Percentiles rank a stretch among this genome's conserved stretches.
Evolutionary conservation across 1,284 basidiomycete genomes (phyloP).

Genomic region (Papiliotrema terrestris): DNA sequence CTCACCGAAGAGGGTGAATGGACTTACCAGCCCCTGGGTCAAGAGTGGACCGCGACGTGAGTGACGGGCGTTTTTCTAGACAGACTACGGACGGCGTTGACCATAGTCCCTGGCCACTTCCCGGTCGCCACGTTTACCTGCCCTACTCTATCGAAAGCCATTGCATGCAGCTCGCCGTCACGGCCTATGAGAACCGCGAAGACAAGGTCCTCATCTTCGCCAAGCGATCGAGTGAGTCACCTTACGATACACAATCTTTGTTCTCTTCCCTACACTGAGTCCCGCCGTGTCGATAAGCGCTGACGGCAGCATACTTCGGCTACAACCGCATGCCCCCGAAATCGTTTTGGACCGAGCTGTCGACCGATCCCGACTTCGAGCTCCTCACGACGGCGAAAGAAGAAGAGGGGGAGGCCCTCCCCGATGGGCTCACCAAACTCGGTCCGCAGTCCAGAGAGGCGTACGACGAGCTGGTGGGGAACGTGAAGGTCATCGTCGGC

Average conservation of each 20-base stretch:
- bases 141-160: conserved; percentile 41
- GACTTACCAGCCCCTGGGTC: conserved; percentile 40
- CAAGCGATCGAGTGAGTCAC: conserved; percentile 33
- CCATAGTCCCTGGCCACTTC: conserved; percentile 39
- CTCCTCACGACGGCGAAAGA: conserved; percentile 30
- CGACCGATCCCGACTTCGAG: conserved; percentile 17
- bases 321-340: conserved; percentile 14
- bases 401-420: conserved; percentile 27
- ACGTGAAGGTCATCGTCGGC: conserved; percentile 36
- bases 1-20: conserved; percentile 30
- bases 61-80: conserved; percentile 8
- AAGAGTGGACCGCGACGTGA: conserved; percentile 39
- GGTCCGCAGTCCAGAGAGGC: conserved; percentile 20
- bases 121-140: conserved; percentile 29
- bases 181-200: conserved; percentile 22
- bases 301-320: conserved; percentile 23
- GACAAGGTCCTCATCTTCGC: conserved; percentile 39
- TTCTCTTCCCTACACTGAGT: background rate
- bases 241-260: too few relatives aligned
- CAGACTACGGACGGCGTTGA: too few relatives aligned
- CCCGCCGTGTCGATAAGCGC: background rate
- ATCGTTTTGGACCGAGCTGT: conserved; percentile 22
- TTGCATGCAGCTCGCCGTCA: conserved; percentile 28
- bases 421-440: conserved; percentile 28
- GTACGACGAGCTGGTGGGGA: conserved; percentile 33